phyloP scores from a whole-genome alignment of 2,329 filamentous ascomycete genomes.

The Exophiala aquamarina region DNA sequence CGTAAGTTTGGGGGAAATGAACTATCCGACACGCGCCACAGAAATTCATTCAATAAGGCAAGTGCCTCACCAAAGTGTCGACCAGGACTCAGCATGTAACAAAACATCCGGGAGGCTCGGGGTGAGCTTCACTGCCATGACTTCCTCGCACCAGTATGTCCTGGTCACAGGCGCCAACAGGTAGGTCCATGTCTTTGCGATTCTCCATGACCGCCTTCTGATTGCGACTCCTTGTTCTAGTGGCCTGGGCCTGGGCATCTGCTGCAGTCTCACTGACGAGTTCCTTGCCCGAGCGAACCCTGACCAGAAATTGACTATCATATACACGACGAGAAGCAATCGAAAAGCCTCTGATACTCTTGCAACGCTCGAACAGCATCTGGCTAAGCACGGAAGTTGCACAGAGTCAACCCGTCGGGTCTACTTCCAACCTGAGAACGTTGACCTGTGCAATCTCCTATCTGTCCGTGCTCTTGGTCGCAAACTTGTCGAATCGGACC shows the following conservation, averaged over 20 bases:
- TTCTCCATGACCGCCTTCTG: background rate
- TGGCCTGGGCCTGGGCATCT: conserved; percentile 81
- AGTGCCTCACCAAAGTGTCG: no score
- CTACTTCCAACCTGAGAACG: conserved; percentile 55
- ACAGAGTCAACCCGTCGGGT: conserved; percentile 44
- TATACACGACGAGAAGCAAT: conserved; percentile 77
- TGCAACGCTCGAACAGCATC: conserved; percentile 61
- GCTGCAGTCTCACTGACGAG: conserved; percentile 83
- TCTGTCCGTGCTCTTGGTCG: conserved; percentile 56
- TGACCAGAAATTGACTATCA: conserved; percentile 70
- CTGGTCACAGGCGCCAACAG: conserved; percentile 86
- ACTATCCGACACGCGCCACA: no score
- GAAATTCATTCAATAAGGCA: no score
- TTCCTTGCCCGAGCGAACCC: conserved; percentile 57
- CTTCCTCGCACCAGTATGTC: conserved; percentile 41
- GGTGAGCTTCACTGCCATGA: background rate
- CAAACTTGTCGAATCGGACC: conserved; percentile 44
- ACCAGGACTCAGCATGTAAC: no score
- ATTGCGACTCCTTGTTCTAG: conserved; percentile 48
- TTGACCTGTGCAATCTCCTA: conserved; percentile 58
- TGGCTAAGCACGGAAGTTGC: conserved; percentile 47
- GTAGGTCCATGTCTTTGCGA: conserved; percentile 43
- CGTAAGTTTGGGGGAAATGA: no score
- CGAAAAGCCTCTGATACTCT: conserved; percentile 75
- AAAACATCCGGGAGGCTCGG: no score